These are phyloP conservation scores for Solanum hybrid DNA, from an alignment of 305 asterid genomes.

Conservation along the genomic window DNA sequence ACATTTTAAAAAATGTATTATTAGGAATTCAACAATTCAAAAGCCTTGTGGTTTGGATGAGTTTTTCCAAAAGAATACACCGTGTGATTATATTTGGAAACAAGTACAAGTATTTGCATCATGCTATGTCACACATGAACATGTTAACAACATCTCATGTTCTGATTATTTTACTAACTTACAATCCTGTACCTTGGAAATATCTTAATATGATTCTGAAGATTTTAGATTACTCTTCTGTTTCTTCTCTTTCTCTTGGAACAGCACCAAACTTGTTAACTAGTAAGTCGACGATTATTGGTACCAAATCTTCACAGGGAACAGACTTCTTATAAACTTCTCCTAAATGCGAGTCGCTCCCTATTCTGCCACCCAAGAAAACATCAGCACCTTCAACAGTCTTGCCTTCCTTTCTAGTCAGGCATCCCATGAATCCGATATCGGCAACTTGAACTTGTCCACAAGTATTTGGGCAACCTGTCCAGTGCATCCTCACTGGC, in stretches of 20 bases:
- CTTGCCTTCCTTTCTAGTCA: constrained; percentile 60
- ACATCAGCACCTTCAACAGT: constrained; percentile 77
- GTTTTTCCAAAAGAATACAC: background rate
- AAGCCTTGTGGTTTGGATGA: background rate
- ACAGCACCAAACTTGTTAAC: constrained; percentile 71
- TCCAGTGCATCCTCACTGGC: constrained; percentile 95
- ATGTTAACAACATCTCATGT: background rate
- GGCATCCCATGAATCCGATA: constrained; percentile 96
- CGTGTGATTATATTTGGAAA: background rate
- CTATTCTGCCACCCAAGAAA: constrained; percentile 77
- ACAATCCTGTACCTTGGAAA: background rate
- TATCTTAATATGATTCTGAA: background rate
- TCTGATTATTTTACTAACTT: background rate
- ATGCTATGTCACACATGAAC: background rate
- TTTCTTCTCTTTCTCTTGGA: constrained; percentile 53
- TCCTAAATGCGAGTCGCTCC: constrained; percentile 89
- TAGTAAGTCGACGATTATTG: constrained; percentile 60
- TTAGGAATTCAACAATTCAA: background rate
- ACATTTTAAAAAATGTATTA: background rate
- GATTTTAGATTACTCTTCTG: constrained; percentile 32
- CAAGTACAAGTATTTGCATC: background rate
- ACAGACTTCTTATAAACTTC: constrained; percentile 73
- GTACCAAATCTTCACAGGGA: constrained; percentile 84
- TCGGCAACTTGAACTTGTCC: constrained; percentile 97
- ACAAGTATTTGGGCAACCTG: constrained; percentile 86